These are phyloP conservation scores for Boletus insuetus DNA, from an alignment of 768 basidiomycete genomes.

Conservation along the genomic window DNA sequence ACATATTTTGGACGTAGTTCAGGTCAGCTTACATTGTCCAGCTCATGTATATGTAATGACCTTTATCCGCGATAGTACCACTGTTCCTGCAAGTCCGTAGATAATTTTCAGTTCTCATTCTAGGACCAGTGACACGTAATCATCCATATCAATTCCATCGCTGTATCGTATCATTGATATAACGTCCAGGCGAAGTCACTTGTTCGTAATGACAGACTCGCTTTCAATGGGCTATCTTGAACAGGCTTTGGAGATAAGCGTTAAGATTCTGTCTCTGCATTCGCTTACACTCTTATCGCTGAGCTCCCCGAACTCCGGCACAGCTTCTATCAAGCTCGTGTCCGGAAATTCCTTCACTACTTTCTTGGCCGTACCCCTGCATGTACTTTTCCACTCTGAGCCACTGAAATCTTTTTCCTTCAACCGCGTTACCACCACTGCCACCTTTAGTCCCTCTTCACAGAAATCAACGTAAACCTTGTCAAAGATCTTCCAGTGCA, in stretches of 20 bases:
- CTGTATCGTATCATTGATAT: background rate
- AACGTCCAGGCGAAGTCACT: slow-evolving; percentile 1
- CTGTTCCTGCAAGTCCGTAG: background rate
- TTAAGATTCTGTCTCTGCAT: slow-evolving; percentile 21
- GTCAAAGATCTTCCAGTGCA: slow-evolving; percentile 21
- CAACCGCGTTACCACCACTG: slow-evolving; percentile 17
- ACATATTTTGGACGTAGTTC: background rate
- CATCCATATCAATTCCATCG: background rate
- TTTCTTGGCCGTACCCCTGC: slow-evolving; percentile 3
- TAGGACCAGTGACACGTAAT: background rate
- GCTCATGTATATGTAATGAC: slow-evolving; percentile 8
- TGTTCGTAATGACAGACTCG: background rate
- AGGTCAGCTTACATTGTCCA: background rate
- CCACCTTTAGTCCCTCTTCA: slow-evolving; percentile 7
- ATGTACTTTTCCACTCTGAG: slow-evolving; percentile 18
- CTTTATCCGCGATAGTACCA: background rate
- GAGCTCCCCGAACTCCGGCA: slow-evolving; percentile 14
- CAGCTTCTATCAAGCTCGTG: slow-evolving; percentile 14
- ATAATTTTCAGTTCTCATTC: background rate
- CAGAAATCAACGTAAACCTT: slow-evolving; percentile 18
- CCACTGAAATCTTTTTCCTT: slow-evolving; percentile 3
- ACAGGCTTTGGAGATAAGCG: slow-evolving; percentile 18
- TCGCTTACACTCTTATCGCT: slow-evolving; percentile 12
- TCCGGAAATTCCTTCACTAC: slow-evolving; percentile 13
- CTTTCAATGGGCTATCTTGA: background rate